phyloP scores from a whole-genome alignment of 306 rosid species.

The Sphenostylis stenocarpa region DNA sequence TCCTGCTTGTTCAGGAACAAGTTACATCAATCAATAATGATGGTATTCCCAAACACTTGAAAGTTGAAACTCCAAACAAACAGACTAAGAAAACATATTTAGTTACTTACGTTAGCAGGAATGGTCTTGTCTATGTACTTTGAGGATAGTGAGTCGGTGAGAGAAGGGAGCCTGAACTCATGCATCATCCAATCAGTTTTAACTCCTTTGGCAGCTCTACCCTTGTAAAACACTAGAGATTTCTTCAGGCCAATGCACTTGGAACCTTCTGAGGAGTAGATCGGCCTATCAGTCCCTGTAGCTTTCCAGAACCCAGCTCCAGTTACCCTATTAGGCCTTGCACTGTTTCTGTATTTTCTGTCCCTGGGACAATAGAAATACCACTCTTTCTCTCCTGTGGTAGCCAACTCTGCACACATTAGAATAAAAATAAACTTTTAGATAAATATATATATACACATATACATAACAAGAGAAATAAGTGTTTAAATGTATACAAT shows the following conservation, averaged over 20 bases:
- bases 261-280: conserved; percentile 80
- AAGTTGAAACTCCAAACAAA: background rate
- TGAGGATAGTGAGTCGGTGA: conserved; percentile 47
- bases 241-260: conserved; percentile 91
- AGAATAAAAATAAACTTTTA: conserved; percentile 8
- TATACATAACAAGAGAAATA: background rate
- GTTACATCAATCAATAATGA: background rate
- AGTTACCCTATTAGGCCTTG: conserved; percentile 92
- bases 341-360: conserved; percentile 90
- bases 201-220: conserved; percentile 84
- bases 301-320: conserved; percentile 97
- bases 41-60: background rate
- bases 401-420: conserved; percentile 61
- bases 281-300: conserved; percentile 88
- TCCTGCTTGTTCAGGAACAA: conserved; percentile 53
- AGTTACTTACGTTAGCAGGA: conserved; percentile 57
- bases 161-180: conserved; percentile 85
- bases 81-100: background rate
- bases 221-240: conserved; percentile 87
- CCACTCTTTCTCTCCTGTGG: conserved; percentile 89
- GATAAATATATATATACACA: background rate
- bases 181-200: conserved; percentile 99
- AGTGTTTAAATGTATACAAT: background rate
- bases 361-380: conserved; percentile 93
- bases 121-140: conserved; percentile 60